Base-by-base conservation (phyloP, 352 stramenopile species). In the Phytophthora brassicae region DNA sequence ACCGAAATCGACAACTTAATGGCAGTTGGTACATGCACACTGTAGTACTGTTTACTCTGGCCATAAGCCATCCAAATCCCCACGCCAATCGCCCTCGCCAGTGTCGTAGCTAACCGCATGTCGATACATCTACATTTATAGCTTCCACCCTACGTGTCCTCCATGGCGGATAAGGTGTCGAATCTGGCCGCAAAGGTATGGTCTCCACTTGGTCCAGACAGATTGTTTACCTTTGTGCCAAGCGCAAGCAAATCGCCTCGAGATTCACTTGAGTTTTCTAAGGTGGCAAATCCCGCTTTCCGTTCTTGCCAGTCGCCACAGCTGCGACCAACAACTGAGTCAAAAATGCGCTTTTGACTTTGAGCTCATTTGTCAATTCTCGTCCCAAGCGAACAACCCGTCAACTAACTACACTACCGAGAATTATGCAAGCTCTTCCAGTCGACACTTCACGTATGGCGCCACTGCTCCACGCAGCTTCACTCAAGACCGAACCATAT, bases 361-460 rank as follows among this genome's bases (percentile, higher is more conserved):
- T 8, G 26, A 36, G 35, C 22, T 70, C 63, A 70, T 50, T 70
- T 70, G 50, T 36, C 24, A 61, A 70, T 42, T 39, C 49, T n/a
- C n/a, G n/a, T n/a, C n/a, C n/a, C n/a, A n/a, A n/a, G 19, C 48
- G 8, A 19, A 23, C 48, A 60, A 9, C 55, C 20, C n/a, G n/a
- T n/a, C n/a, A n/a, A n/a, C n/a, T n/a, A n/a, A n/a, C n/a, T n/a
- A n/a, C n/a, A n/a, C n/a, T n/a, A n/a, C n/a, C n/a, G n/a, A n/a
- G n/a, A 22, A 45, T n/a, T n/a, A 74, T 74, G 66, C 45, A 74
- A 65, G 56, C 50, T 60, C 45, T 36, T 33, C 43, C 66, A 16
- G 41, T 67, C 19, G 63, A 45, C 29, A 59, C 47, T 38, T 72
- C 65, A 9, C 60, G 52, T 22, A 45, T 77, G 33, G 57, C 66